Conservation (phyloP, 306 rosid genomes). For the Cucumis hystrix region DNA sequence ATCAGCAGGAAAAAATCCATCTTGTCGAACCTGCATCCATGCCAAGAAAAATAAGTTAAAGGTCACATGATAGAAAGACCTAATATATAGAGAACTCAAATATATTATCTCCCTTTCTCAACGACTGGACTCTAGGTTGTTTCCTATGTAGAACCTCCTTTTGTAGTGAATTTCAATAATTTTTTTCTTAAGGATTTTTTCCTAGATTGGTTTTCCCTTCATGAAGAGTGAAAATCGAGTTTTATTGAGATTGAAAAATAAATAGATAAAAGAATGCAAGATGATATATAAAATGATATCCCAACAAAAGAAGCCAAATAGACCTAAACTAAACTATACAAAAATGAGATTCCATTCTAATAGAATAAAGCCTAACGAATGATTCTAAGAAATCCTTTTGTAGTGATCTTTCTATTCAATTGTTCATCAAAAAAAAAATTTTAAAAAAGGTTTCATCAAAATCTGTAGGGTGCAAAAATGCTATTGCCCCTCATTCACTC, state of each 20-base stretch:
- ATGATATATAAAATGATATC: background rate
- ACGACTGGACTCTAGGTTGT: background rate
- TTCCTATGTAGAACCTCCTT: background rate
- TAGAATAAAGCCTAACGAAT: background rate
- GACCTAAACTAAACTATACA: background rate
- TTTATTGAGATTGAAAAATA: background rate
- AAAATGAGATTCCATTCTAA: background rate
- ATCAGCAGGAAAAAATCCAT: constrained; percentile 81
- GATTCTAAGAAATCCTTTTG: background rate
- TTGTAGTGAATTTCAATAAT: background rate
- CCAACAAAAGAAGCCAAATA: background rate
- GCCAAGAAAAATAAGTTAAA: background rate
- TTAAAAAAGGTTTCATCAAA: background rate
- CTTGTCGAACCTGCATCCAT: constrained; percentile 60
- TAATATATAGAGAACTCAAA: background rate
- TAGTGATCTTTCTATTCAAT: background rate
- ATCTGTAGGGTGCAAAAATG: background rate
- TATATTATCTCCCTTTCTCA: background rate
- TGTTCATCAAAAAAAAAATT: background rate
- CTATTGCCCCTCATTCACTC: background rate
- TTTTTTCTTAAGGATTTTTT: background rate
- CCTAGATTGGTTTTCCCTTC: too few species aligned
- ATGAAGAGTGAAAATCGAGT: too few species aligned
- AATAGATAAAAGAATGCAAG: background rate
- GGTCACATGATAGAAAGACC: background rate